These are phyloP conservation scores for Daldinia sp. DNA, from an alignment of 2,329 filamentous ascomycete species.

Conservation along the genomic window DNA sequence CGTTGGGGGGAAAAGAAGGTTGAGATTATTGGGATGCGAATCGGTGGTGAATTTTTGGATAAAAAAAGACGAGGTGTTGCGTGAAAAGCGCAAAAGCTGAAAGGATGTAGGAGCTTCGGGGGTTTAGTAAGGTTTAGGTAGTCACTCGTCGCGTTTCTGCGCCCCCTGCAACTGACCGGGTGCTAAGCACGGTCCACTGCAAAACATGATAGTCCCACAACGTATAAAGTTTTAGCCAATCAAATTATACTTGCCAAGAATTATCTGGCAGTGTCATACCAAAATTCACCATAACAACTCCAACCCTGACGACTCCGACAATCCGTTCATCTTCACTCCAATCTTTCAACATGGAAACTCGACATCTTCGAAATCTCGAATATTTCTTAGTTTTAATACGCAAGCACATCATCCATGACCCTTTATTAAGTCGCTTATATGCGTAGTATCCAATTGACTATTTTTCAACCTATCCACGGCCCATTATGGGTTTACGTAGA, in stretches of 20 bases:
- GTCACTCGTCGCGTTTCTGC: constrained; percentile 34
- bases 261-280: constrained; percentile 37
- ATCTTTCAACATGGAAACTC: constrained; percentile 42
- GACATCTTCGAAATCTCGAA: constrained; percentile 19
- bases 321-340: constrained; percentile 38
- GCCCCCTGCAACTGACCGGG: constrained; percentile 25
- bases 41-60: background rate
- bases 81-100: constrained; percentile 34
- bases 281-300: constrained; percentile 45
- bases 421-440: constrained; percentile 36
- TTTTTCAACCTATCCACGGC: constrained; percentile 31
- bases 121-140: constrained; percentile 33
- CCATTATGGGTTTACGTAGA: constrained; percentile 7
- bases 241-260: constrained; percentile 33
- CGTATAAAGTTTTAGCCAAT: constrained; percentile 37
- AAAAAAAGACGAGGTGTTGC: constrained; percentile 8
- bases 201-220: constrained; percentile 33
- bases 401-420: constrained; percentile 10
- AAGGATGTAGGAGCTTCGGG: constrained; percentile 23
- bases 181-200: constrained; percentile 40
- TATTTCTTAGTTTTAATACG: constrained; percentile 6
- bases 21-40: background rate
- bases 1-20: background rate
- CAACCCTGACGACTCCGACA: constrained; percentile 36
- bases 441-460: constrained; percentile 35